Evolutionary conservation across 331 rosid species (phyloP).

Genomic region (Telfairia occidentalis): DNA sequence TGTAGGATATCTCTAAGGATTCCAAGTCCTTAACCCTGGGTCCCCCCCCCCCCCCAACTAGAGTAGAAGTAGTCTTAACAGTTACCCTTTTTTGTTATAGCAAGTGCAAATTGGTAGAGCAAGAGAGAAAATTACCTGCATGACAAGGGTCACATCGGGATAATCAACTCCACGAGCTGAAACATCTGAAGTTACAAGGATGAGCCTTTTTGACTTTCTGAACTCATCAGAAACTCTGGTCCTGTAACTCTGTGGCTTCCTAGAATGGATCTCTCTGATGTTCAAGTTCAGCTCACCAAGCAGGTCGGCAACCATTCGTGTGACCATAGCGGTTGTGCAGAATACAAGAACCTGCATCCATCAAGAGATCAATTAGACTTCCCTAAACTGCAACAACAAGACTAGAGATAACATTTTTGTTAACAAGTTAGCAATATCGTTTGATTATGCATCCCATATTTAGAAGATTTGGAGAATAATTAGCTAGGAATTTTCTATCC

Average conservation of each 20-base stretch:
- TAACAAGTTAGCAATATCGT: background rate
- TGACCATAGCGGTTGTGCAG: constrained; percentile 97
- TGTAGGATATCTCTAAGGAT: no score
- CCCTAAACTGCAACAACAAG: background rate
- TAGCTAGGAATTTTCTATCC: background rate
- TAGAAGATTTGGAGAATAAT: background rate
- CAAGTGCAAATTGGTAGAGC: background rate
- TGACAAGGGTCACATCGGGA: constrained; percentile 85
- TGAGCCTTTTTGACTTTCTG: constrained; percentile 82
- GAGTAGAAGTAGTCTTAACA: no score
- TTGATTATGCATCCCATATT: background rate
- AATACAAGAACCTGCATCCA: constrained; percentile 80
- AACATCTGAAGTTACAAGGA: constrained; percentile 88
- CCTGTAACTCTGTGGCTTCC: constrained; percentile 84
- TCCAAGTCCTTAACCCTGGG: no score
- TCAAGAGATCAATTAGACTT: constrained; percentile 18
- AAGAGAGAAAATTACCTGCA: constrained; percentile 44
- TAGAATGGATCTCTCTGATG: constrained; percentile 93
- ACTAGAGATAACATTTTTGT: background rate
- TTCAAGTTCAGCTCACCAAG: constrained; percentile 80
- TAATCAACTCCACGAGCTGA: constrained; percentile 99
- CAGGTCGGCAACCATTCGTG: constrained; percentile 73
- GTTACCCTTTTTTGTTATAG: no score
- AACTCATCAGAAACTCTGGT: constrained; percentile 91
- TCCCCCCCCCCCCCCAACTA: no score